phyloP scores from a whole-genome alignment of 148 eudicot genomes.

The Rhododendron mucronatum region DNA sequence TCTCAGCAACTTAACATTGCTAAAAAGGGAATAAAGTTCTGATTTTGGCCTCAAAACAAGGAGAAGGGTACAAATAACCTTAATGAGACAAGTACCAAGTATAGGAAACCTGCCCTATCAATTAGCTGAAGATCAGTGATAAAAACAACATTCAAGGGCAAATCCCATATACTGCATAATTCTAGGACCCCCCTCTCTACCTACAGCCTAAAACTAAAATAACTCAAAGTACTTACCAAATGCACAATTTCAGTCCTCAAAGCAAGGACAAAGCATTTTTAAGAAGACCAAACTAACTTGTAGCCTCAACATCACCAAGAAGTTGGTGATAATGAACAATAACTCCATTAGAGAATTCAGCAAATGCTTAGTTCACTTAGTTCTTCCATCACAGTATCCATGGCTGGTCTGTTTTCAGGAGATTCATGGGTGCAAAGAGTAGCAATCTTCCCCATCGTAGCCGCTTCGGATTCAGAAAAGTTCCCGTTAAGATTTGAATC shows the following conservation, averaged over 20 bases:
- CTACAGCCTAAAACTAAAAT: constrained; percentile 1
- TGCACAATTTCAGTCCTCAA: background rate
- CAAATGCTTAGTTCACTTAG: constrained; percentile 32
- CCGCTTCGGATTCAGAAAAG: constrained; percentile 61
- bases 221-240: background rate
- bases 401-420: constrained; percentile 63
- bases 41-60: background rate
- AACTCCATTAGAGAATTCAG: background rate
- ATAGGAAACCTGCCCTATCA: background rate
- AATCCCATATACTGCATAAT: background rate
- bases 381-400: constrained; percentile 50
- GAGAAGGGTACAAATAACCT: background rate
- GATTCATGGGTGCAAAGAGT: constrained; percentile 68
- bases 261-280: background rate
- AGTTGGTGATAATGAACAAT: background rate
- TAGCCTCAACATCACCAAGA: background rate
- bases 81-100: background rate
- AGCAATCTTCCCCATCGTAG: constrained; percentile 59
- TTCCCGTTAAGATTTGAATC: constrained; percentile 61
- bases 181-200: background rate
- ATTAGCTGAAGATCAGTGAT: background rate
- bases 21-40: background rate
- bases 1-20: background rate
- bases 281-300: background rate
- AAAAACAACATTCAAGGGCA: background rate